Percentiles rank a stretch among this genome's conserved stretches.
These are phyloP conservation scores for Mucor circinelloides DNA, from an alignment of 371 early-diverging fungal species.

Conservation along the genomic window DNA sequence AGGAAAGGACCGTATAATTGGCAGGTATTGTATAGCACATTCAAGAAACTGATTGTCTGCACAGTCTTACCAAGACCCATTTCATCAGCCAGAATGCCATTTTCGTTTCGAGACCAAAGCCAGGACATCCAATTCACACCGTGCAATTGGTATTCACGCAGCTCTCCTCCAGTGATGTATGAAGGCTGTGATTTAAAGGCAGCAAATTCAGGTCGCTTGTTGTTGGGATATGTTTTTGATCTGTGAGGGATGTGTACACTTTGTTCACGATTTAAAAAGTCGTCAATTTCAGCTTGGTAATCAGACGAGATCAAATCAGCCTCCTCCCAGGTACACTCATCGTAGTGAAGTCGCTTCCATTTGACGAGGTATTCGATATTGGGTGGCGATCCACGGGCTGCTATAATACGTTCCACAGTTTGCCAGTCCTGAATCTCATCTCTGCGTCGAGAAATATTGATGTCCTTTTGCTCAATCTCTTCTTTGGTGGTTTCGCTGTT, in stretches of 20 bases:
- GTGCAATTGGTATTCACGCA: conserved; percentile 97
- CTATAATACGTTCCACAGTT: conserved; percentile 89
- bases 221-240: conserved; percentile 56
- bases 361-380: conserved; percentile 86
- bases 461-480: conserved; percentile 86
- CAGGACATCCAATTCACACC: conserved; percentile 99
- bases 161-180: conserved; percentile 85
- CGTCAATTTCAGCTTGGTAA: conserved; percentile 81
- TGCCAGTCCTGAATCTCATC: conserved; percentile 83
- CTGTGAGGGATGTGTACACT: conserved; percentile 72
- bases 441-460: conserved; percentile 81
- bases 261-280: conserved; percentile 80
- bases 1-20: conserved; percentile 93
- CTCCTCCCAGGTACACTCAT: conserved; percentile 91
- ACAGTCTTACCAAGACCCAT: conserved; percentile 99
- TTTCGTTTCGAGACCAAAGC: conserved; percentile 94
- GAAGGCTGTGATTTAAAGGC: conserved; percentile 78
- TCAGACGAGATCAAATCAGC: conserved; percentile 64
- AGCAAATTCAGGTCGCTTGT: conserved; percentile 76
- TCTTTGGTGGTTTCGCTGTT: conserved; percentile 79
- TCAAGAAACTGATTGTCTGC: conserved; percentile 97
- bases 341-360: conserved; percentile 90
- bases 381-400: conserved; percentile 53
- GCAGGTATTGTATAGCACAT: conserved; percentile 85
- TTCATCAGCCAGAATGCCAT: conserved; percentile 93